These are phyloP conservation scores for Terana coerulea DNA, from an alignment of 768 basidiomycete genomes.

Conservation along the genomic window DNA sequence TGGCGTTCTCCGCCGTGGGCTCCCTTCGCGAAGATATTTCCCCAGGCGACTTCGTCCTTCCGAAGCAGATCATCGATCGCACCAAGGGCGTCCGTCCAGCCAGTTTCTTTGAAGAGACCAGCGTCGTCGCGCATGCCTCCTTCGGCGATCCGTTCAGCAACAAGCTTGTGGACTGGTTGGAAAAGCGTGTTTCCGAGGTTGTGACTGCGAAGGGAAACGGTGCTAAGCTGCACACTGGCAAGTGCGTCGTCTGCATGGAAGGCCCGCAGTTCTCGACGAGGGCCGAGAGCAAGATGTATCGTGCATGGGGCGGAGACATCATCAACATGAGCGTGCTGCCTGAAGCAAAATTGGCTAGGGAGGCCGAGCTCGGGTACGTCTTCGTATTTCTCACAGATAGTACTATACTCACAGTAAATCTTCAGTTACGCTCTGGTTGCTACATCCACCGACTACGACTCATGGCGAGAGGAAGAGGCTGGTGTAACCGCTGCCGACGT, in stretches of 20 bases:
- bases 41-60: slow-evolving; percentile 86
- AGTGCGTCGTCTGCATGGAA: slow-evolving; percentile 94
- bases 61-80: slow-evolving; percentile 92
- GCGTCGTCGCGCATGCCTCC: slow-evolving; percentile 85
- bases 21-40: slow-evolving; percentile 90
- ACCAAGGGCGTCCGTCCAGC: slow-evolving; percentile 91
- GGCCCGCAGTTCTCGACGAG: slow-evolving; percentile 98
- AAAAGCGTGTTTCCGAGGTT: slow-evolving; percentile 57
- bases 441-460: slow-evolving; percentile 92
- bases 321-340: slow-evolving; percentile 98
- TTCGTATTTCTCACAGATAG: background rate
- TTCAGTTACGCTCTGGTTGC: slow-evolving; percentile 87
- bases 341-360: slow-evolving; percentile 94
- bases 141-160: slow-evolving; percentile 91
- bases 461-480: slow-evolving; percentile 79
- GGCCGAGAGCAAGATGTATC: slow-evolving; percentile 93
- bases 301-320: slow-evolving; percentile 86
- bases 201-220: slow-evolving; percentile 54
- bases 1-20: slow-evolving; percentile 96
- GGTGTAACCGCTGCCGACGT: slow-evolving; percentile 91
- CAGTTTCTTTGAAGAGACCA: slow-evolving; percentile 81
- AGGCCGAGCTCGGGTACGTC: slow-evolving; percentile 86
- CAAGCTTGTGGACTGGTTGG: slow-evolving; percentile 62
- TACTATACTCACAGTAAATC: background rate
- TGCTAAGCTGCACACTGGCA: slow-evolving; percentile 73